phyloP scores from a whole-genome alignment of 139 green algal species.

The Picochlorum costavermella region DNA sequence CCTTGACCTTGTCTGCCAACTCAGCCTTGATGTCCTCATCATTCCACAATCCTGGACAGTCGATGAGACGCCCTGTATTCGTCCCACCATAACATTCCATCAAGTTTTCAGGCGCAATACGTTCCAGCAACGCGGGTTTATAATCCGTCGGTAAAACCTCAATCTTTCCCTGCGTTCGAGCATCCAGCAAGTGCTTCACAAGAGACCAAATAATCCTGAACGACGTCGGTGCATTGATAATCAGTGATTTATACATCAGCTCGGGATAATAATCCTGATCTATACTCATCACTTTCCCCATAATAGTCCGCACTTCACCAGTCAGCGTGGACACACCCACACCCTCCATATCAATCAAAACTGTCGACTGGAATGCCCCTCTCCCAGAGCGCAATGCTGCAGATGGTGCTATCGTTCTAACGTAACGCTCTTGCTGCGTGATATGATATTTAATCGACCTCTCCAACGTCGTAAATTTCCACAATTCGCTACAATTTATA shows the following conservation, averaged over 20 bases:
- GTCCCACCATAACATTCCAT: conserved; percentile 69
- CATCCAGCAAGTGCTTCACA: conserved; percentile 67
- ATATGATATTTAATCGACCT: conserved; percentile 85
- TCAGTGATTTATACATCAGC: conserved; percentile 68
- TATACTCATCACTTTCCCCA: conserved; percentile 37
- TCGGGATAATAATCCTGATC: conserved; percentile 80
- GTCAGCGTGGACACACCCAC: conserved; percentile 61
- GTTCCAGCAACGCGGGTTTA: conserved; percentile 56
- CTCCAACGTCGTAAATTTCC: conserved; percentile 71
- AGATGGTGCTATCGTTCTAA: conserved; percentile 73
- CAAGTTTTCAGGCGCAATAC: conserved; percentile 63
- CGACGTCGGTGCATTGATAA: conserved; percentile 63
- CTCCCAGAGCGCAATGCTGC: conserved; percentile 50
- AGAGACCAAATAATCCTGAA: conserved; percentile 65
- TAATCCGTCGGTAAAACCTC: conserved; percentile 61
- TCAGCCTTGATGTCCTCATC: too few relatives aligned
- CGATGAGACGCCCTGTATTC: conserved; percentile 1
- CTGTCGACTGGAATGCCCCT: conserved; percentile 77
- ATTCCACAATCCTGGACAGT: too few relatives aligned
- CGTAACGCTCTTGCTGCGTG: conserved; percentile 81
- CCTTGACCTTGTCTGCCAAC: too few relatives aligned
- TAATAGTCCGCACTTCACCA: conserved; percentile 39
- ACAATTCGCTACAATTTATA: conserved; percentile 64
- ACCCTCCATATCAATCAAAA: conserved; percentile 83
- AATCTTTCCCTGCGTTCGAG: conserved; percentile 70